Conservation (phyloP, 2,329 filamentous ascomycete species). For the Sclerotinia trifoliorum region DNA sequence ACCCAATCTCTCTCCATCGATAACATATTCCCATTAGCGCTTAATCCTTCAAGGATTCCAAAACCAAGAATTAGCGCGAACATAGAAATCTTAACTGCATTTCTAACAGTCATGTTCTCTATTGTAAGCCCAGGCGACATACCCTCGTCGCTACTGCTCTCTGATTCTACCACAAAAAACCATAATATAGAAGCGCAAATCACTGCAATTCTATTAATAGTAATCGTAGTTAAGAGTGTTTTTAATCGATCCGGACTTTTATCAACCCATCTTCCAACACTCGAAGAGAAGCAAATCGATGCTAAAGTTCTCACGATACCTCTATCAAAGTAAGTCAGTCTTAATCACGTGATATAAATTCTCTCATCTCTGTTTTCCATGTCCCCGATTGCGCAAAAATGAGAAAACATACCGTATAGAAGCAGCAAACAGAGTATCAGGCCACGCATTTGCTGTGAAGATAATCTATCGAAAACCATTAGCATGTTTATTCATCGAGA, state of each 20-base stretch:
- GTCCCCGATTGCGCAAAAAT: not conserved
- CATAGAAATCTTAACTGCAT: slow-evolving; percentile 36
- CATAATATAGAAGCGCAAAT: slow-evolving; percentile 44
- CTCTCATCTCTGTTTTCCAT: not conserved
- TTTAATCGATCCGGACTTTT: slow-evolving; percentile 43
- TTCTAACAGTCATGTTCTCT: not conserved
- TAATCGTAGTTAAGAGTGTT: slow-evolving; percentile 45
- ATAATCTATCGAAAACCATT: slow-evolving; percentile 44
- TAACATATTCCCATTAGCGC: slow-evolving; percentile 45
- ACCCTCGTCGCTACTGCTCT: not conserved
- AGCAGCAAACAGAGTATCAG: slow-evolving; percentile 44
- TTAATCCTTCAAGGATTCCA: slow-evolving; percentile 46
- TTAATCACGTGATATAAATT: slow-evolving; percentile 23
- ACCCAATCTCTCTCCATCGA: slow-evolving; percentile 51
- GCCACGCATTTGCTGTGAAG: slow-evolving; percentile 52
- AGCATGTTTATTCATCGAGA: slow-evolving; percentile 43
- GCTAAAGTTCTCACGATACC: slow-evolving; percentile 42
- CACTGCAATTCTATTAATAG: slow-evolving; percentile 45
- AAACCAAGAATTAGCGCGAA: slow-evolving; percentile 43
- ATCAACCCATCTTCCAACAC: slow-evolving; percentile 46
- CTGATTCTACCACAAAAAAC: slow-evolving; percentile 40
- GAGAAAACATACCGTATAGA: slow-evolving; percentile 42
- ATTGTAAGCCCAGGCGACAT: not conserved
- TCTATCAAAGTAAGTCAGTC: slow-evolving; percentile 26
- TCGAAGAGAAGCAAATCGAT: slow-evolving; percentile 45